phyloP scores from a whole-genome alignment of 805 yeast genomes.

The Tetrapisispora fleetii region DNA sequence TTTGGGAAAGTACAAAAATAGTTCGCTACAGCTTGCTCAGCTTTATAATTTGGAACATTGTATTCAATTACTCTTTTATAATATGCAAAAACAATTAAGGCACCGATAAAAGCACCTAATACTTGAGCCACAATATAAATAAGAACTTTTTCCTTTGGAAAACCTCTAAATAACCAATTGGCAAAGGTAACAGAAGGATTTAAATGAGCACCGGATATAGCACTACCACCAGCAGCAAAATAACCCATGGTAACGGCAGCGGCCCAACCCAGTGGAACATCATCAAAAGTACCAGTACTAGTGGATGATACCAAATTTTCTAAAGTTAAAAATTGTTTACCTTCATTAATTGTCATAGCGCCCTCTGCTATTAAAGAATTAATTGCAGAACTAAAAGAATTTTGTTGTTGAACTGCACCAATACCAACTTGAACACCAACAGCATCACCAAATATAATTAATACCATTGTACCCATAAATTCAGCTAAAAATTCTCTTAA shows the following conservation, averaged over 20 bases:
- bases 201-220: constrained; percentile 47
- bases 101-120: constrained; percentile 41
- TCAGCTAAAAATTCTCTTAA: constrained; percentile 43
- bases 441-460: constrained; percentile 40
- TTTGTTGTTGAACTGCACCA: constrained; percentile 24
- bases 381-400: constrained; percentile 4
- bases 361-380: not conserved
- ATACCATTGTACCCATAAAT: constrained; percentile 39
- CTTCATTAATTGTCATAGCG: constrained; percentile 3
- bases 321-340: constrained; percentile 4
- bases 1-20: constrained; percentile 40
- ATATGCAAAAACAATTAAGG: constrained; percentile 36
- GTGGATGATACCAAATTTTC: constrained; percentile 7
- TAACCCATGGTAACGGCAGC: constrained; percentile 45
- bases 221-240: constrained; percentile 40
- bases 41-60: constrained; percentile 21
- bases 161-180: constrained; percentile 40
- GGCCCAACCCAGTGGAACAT: constrained; percentile 43
- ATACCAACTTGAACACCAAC: constrained; percentile 37
- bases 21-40: constrained; percentile 30
- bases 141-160: constrained; percentile 41
- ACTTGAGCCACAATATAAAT: constrained; percentile 38
- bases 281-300: constrained; percentile 33
- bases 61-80: constrained; percentile 31
- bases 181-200: constrained; percentile 45